A percentile compares a stretch with the other conserved stretches of the same genome.
Evolutionary conservation across 495 filamentous ascomycete species (phyloP).

Genomic region (Cladorrhinum samala): DNA sequence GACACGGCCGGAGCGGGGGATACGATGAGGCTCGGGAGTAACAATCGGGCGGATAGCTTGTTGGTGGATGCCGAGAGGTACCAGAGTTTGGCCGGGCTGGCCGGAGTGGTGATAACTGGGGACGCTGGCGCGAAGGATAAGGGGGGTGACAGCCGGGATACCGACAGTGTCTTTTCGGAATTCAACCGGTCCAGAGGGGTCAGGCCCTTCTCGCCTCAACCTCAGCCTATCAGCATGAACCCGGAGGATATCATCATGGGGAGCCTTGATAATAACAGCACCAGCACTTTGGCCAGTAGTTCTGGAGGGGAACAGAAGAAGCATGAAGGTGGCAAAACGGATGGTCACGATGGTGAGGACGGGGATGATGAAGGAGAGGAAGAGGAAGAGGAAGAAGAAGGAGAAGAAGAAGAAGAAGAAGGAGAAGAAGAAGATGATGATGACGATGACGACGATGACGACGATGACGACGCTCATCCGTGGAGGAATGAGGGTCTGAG

Average conservation of each 20-base stretch:
- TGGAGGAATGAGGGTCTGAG: conserved; percentile 28
- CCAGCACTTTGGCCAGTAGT: not conserved
- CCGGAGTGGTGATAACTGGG: not conserved
- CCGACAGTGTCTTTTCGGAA: conserved; percentile 47
- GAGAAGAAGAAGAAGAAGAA: no score
- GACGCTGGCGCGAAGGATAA: not conserved
- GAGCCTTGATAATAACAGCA: conserved; percentile 3
- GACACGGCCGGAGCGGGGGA: conserved; percentile 29
- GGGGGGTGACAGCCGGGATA: conserved; percentile 23
- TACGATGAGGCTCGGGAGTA: conserved; percentile 17
- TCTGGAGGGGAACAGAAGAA: not conserved
- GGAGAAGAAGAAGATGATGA: conserved; percentile 13
- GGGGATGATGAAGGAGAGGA: conserved; percentile 9
- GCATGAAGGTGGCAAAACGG: not conserved
- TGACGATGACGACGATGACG: conserved; percentile 8
- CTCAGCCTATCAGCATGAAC: conserved; percentile 32
- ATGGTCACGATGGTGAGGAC: conserved; percentile 21
- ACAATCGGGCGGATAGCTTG: conserved; percentile 40
- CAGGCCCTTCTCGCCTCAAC: conserved; percentile 51
- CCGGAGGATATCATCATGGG: conserved; percentile 32
- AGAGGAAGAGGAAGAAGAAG: conserved; percentile 14
- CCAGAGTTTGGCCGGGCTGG: conserved; percentile 42
- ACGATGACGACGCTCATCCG: conserved; percentile 24
- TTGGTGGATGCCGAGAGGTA: conserved; percentile 40
- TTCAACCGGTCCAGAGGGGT: conserved; percentile 41